Base-by-base conservation (phyloP, 306 rosid genomes). In the Glycyrrhiza uralensis region DNA sequence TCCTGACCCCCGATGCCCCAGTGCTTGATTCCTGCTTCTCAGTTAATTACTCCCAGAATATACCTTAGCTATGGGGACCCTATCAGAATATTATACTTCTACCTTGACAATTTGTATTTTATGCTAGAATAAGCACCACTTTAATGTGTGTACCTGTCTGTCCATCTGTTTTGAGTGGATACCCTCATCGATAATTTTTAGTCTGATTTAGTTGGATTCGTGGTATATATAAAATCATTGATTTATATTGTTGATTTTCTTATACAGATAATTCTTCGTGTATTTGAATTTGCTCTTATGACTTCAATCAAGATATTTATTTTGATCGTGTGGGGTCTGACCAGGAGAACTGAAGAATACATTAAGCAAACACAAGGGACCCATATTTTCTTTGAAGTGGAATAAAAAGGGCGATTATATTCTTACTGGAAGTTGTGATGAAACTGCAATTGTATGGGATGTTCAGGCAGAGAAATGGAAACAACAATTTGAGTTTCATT, bases 381-480 rank as follows among this genome's bases (percentile, higher is more conserved):
- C 97, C 50, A 90, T 93, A 84, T 88, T 90, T 85, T 88, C 97
- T 69, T 82, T 93, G 22, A 93, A 93, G 87, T 93, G 98, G 98
- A 93, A 93, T 75, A 93, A 87, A 85, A 93, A 88, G 74, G 98
- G 97, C 35, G 98, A 93, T 66, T 90, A 90, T 78, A 90, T 93
- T 82, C 96, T 93, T 49, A 93, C 98, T 9, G 98, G 98, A 68
- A 88, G 98, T 86, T 88, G 89, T 70, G 97, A 93, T 82, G 88
- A 83, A 80, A 90, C 96, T 79, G 98, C 98, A 33, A 90, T 93
- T 80, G 96, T 93, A 65, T 93, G 98, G 98, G 98, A 93, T 75
- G 93, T 87, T 67, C 89, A 85, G 85, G 81, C 93, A 45, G 93
- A 85, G 81, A 92, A 90, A 77, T 87, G 91, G 78, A 93, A 85